phyloP scores from a whole-genome alignment of 148 eudicot genomes.

The Diospyros kaki region DNA sequence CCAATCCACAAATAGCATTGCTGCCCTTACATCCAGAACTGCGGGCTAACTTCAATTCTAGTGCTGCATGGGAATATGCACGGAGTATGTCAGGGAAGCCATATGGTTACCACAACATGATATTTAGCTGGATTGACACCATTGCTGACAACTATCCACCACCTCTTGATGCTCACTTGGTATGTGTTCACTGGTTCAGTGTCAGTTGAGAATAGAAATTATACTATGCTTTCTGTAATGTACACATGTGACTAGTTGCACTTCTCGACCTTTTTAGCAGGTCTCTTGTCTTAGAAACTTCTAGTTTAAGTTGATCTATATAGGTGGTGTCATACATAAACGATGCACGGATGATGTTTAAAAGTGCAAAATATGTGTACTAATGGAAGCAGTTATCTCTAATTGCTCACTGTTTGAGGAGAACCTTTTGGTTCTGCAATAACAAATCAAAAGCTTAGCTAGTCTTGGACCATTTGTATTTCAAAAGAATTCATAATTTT shows the following conservation, averaged over 20 bases:
- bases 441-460: background rate
- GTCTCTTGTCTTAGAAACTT: background rate
- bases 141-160: constrained; percentile 93
- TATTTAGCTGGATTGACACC: constrained; percentile 99
- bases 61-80: constrained; percentile 98
- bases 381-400: too few species aligned
- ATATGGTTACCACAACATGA: constrained; percentile 99
- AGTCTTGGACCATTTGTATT: background rate
- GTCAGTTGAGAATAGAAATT: background rate
- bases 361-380: background rate
- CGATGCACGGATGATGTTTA: background rate
- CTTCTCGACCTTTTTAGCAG: background rate
- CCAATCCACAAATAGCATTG: constrained; percentile 93
- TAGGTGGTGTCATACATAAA: background rate
- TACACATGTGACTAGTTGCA: too few species aligned
- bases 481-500: background rate
- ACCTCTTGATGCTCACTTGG: constrained; percentile 99
- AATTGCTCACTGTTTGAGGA: background rate
- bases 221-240: background rate
- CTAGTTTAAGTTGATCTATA: background rate
- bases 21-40: constrained; percentile 88
- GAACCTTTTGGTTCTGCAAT: background rate
- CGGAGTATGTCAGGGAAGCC: constrained; percentile 97
- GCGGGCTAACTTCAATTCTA: constrained; percentile 71
- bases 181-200: constrained; percentile 21